A percentile compares a stretch with the other conserved stretches of the same genome.
phyloP scores from a whole-genome alignment of 2,329 filamentous ascomycete genomes.

The Nannizziopsis arthrosporioides region DNA sequence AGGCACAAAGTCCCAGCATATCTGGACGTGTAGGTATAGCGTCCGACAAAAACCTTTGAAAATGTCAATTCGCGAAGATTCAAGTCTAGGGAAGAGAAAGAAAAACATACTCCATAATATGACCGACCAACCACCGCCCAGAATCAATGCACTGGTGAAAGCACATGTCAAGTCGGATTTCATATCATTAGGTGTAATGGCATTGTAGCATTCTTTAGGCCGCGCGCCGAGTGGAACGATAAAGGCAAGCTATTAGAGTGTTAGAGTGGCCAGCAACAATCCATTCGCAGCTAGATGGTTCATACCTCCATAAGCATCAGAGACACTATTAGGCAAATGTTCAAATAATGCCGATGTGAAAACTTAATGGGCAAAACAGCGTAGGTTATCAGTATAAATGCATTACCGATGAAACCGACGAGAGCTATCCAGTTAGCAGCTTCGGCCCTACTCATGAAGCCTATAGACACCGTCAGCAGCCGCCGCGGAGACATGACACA shows the following conservation, averaged over 20 bases:
- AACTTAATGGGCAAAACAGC: constrained; percentile 69
- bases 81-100: neutral
- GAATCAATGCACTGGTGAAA: constrained; percentile 72
- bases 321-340: constrained; percentile 68
- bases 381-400: constrained; percentile 72
- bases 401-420: constrained; percentile 55
- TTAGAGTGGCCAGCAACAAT: constrained; percentile 14
- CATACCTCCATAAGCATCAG: constrained; percentile 65
- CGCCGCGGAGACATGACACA: neutral
- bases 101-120: constrained; percentile 60
- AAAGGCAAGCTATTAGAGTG: constrained; percentile 59
- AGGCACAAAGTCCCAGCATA: constrained; percentile 90
- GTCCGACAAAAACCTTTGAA: constrained; percentile 63
- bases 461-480: constrained; percentile 22
- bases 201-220: constrained; percentile 73
- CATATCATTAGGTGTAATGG: constrained; percentile 92
- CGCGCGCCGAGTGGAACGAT: constrained; percentile 71
- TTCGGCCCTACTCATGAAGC: constrained; percentile 46
- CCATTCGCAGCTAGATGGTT: neutral
- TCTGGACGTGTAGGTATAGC: constrained; percentile 86
- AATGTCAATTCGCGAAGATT: neutral
- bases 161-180: constrained; percentile 68
- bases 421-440: constrained; percentile 77
- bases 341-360: constrained; percentile 86
- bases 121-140: constrained; percentile 73